phyloP scores from a whole-genome alignment of 495 filamentous ascomycete genomes.

The Penicillium malachiteum region DNA sequence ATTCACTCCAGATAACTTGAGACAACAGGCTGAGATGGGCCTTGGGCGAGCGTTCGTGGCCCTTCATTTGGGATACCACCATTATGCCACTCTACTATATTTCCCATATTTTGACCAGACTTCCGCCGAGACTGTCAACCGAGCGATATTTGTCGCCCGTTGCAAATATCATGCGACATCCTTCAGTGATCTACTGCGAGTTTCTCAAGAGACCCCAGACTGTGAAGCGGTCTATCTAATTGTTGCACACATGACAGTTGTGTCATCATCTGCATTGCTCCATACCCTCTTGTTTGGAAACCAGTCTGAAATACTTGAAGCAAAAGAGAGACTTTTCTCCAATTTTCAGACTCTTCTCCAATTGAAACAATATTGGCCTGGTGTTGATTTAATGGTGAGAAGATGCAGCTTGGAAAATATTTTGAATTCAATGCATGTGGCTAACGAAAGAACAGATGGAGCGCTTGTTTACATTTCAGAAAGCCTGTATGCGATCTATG shows the following conservation, averaged over 20 bases:
- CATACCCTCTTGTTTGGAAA: slow-evolving; percentile 29
- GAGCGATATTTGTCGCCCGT: slow-evolving; percentile 16
- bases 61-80: slow-evolving; percentile 30
- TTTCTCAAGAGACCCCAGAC: slow-evolving; percentile 9
- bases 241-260: slow-evolving; percentile 32
- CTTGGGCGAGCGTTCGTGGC: slow-evolving; percentile 26
- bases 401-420: too few species aligned
- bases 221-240: slow-evolving; percentile 29
- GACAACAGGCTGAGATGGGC: slow-evolving; percentile 15
- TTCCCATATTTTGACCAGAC: slow-evolving; percentile 26
- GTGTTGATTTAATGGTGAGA: slow-evolving; percentile 30
- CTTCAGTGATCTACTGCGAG: slow-evolving; percentile 23
- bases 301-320: slow-evolving; percentile 19
- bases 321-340: slow-evolving; percentile 20
- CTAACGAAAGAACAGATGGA: slow-evolving; percentile 17
- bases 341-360: slow-evolving; percentile 26
- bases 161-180: slow-evolving; percentile 28
- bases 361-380: slow-evolving; percentile 27
- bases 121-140: not conserved
- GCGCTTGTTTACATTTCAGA: slow-evolving; percentile 30
- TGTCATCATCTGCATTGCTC: slow-evolving; percentile 26
- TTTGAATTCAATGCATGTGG: not conserved
- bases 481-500: slow-evolving; percentile 23
- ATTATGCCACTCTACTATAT: slow-evolving; percentile 29
- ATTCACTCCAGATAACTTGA: slow-evolving; percentile 17